Conservation (phyloP, 257 asterid species). For the Ligustrum vulgare region DNA sequence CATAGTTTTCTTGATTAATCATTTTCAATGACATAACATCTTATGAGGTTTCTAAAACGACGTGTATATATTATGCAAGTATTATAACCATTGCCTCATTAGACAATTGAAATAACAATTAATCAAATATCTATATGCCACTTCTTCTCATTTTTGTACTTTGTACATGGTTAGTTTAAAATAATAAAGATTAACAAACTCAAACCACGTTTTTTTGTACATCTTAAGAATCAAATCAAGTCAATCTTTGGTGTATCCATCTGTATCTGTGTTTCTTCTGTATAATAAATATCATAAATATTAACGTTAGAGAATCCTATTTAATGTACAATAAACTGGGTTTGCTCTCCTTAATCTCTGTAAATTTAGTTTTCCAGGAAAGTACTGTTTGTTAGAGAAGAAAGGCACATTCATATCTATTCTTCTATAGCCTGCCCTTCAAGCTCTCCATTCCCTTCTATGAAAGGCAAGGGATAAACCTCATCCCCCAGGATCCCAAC, state of each 20-base stretch:
- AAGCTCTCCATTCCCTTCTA: slow-evolving; percentile 37
- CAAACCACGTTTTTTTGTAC: background rate
- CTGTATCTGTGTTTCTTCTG: slow-evolving; percentile 1
- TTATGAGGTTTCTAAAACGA: no score
- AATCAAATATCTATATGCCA: background rate
- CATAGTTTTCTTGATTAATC: no score
- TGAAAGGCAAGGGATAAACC: slow-evolving; percentile 43
- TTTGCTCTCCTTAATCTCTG: slow-evolving; percentile 24
- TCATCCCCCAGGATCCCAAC: background rate
- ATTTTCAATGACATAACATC: background rate
- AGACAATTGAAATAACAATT: background rate
- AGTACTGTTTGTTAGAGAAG: slow-evolving; percentile 45
- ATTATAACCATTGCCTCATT: background rate
- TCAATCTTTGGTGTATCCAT: slow-evolving; percentile 23
- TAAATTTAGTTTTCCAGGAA: background rate
- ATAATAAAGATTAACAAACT: background rate
- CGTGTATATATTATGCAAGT: background rate
- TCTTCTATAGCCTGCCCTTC: slow-evolving; percentile 10
- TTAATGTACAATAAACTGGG: slow-evolving; percentile 32
- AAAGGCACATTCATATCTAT: slow-evolving; percentile 37
- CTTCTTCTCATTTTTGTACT: background rate
- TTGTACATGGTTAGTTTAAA: background rate
- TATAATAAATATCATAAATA: slow-evolving; percentile 6
- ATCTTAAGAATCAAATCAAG: slow-evolving; percentile 25
- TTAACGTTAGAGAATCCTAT: slow-evolving; percentile 23